A percentile compares a stretch with the other conserved stretches of the same genome.
These are phyloP conservation scores for Cryphonectria parasitica DNA, from an alignment of 2,329 filamentous ascomycete species.

Conservation along the genomic window DNA sequence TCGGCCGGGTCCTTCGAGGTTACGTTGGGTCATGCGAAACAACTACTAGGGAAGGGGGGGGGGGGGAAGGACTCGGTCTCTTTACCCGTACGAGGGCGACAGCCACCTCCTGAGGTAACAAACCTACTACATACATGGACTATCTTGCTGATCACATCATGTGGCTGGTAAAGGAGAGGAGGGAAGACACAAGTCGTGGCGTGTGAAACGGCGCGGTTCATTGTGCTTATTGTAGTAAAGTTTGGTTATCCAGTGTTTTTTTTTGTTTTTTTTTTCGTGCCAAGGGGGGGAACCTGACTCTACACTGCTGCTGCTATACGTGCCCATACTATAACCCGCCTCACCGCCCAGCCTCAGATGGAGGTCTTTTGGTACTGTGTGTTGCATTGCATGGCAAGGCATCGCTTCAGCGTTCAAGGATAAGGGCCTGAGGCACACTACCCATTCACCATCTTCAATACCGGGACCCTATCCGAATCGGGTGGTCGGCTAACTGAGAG, in stretches of 20 bases:
- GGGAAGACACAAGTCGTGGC: not conserved
- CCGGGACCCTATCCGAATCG: not conserved
- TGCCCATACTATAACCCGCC: not conserved
- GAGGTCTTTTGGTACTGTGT: not conserved
- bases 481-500: not conserved
- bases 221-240: not conserved
- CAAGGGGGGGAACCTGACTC: not conserved
- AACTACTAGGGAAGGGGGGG: no score
- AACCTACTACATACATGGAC: not conserved
- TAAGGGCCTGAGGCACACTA: not conserved
- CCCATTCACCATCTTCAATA: not conserved
- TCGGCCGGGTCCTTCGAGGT: not conserved
- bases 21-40: not conserved
- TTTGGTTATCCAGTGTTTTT: not conserved
- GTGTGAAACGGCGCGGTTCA: not conserved
- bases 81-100: not conserved
- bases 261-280: not conserved
- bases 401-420: not conserved
- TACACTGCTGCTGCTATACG: not conserved
- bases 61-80: no score
- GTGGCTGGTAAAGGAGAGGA: not conserved
- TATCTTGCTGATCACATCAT: not conserved
- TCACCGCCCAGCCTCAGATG: not conserved
- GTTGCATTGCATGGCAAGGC: constrained; percentile 7
- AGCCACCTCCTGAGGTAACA: not conserved